Base-by-base conservation (phyloP, 2,329 filamentous ascomycete genomes). In the Fusarium fracticaudum region DNA sequence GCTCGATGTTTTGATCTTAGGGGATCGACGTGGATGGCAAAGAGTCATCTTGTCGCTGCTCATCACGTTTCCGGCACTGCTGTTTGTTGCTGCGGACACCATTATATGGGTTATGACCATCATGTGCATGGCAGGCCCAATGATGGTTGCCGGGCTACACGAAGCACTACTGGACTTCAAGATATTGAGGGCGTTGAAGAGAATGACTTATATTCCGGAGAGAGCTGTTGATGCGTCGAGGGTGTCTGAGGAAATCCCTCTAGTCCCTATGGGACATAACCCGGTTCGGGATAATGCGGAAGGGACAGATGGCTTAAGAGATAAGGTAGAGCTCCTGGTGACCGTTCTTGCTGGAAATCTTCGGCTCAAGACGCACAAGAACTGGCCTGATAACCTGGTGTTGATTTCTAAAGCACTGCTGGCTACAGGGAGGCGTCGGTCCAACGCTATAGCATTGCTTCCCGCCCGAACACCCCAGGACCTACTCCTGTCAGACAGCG, bases 331-430 rank as follows among this genome's bases (percentile, higher is more conserved):
- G 10, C 47, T 50, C 1, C 47, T 50, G 20, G 20, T 48, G 10
- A n/a, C 7, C 10, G 45, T 48, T 8, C 26, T 48, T 3, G 26
- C 45, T 50, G 47, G 29, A 3, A 50, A 50, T 0, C 29, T 50
- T n/a, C 10, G 0, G 15, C 20, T 31, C 29, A 5, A 22, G 9
- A 3, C 9, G 5, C 4, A 17, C 9, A 3, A 1, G 18, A 1
- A 4, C 4, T 22, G 26, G 45, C 20, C 14, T 3, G 29, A n/a
- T 3, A 50, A 31, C 29, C 29, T 31, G 1, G 20, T 17, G 7
- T n/a, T 31, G 5, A 50, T 50, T n/a, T 50, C 47, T 4, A 5
- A 50, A 1, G 13, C 47, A 13, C 29, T 50, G 6, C 26, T 50
- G 10, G 20, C 20, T 13, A 31, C 29, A n/a, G 3, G 10, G 14